Evolutionary conservation across 1,139 yeast genomes (phyloP), one percentile per base, ranked within the genome.

Genomic region (Spencermartinsiella ligniputridi): DNA sequence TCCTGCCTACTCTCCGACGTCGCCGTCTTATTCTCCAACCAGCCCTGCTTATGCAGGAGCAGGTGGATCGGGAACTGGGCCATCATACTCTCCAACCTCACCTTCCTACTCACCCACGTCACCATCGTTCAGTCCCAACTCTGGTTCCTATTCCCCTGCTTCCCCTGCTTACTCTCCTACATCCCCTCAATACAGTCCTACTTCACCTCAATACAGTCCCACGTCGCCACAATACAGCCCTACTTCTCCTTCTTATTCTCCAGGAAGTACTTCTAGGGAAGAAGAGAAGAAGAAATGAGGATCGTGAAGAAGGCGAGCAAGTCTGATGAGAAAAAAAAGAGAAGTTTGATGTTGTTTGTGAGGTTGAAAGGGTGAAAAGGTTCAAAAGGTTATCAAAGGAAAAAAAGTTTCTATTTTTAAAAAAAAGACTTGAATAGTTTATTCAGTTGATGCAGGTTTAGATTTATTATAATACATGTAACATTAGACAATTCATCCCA

Each of bases 21-120:
- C 81, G 2, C 83, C 83, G 44, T 52, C 61, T 3, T 83, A 82
- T 61, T 75, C 82, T 27, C 94, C 94, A 47, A 83, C 95, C 0
- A 79, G 88, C 1, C 95, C 95, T 52, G 57, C 71, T 3, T 84
- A 83, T 62, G 75, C 81, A 2, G 94, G 92, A 35, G 81, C 90
- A 0, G 77, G 85, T n/a, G 32, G 15, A n/a, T 9, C 32, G 12
- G 32, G 32, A 27, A n/a, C 6, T 27, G 32, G 32, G 2, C 95
- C 95, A 46, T 54, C 70, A 4, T 81, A 80, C 60, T 72, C 81
- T 1, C 88, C 95, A 44, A 80, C 87, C 0, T 71, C 88, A 46
- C 83, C 95, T 0, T 75, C 83, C 6, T 78, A 78, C 61, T 68
- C 76, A 6, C 85, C 85, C 39, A 80, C 88, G 0, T 76, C 83